Base-by-base conservation (phyloP, 2,329 filamentous ascomycete genomes). In the Lachnellula occidentalis region DNA sequence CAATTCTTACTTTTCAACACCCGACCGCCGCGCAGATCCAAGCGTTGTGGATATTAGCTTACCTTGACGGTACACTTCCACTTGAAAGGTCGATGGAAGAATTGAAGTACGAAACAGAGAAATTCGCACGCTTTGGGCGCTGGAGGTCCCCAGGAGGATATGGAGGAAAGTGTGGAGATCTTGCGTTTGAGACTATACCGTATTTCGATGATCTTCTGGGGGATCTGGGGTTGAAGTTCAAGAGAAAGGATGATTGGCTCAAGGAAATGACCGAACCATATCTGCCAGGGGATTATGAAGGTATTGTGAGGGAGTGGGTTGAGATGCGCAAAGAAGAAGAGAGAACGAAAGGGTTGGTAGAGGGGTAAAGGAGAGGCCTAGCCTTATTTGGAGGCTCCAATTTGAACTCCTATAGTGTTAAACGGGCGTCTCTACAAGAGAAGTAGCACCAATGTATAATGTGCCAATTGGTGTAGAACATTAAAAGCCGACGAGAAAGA, bases 131-230 rank as follows among this genome's bases (percentile, higher is more conserved):
- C 37, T 92, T 86, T 66, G 85, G 85, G 4, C 82, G 78, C 59
- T 86, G 85, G 79, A 77, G 88, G 24, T 88, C 87, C 62, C 82
- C 85, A 1, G 77, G 74, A 3, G 87, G 86, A 0, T 84, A 82
- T 64, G 86, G 86, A 1, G 74, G 73, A 39, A 77, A 75, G 64
- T 75, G 78, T 55, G 85, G 85, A 0, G 87, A 89, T 67, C 85
- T 91, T 60, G 83, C 88, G 17, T 92, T 92, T 64, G 89, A 94
- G 68, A 79, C 79, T 0, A 67, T 92, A 51, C 87, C 87, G 4
- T 94, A 90, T 55, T 67, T 90, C 17, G 88, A 92, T 68, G 64
- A 85, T 64, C 67, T 92, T 65, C 66, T 88, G 56, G 71, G 72
- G 4, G 88, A 92, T 67, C 63, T 92, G 53, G 86, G 81, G 0